Evolutionary conservation across 2,329 filamentous ascomycete genomes (phyloP).

Genomic region (Alternaria hordeiaustralica): DNA sequence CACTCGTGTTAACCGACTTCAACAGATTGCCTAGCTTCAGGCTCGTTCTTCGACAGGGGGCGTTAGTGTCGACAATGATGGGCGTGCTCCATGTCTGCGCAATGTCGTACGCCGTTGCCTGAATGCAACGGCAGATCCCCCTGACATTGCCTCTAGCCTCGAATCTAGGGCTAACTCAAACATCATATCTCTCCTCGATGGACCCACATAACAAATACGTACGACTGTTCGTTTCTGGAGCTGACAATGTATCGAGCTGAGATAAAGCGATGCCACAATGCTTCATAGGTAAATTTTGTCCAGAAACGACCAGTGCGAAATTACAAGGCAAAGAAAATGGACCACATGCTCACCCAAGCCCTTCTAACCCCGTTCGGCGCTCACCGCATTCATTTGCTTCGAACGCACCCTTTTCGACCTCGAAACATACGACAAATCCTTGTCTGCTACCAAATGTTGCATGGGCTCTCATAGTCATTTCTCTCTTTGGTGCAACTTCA

Average conservation of each 20-base stretch:
- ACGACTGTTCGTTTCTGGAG: not conserved
- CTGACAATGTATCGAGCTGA: not conserved
- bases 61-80: not conserved
- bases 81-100: not conserved
- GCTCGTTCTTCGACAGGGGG: not conserved
- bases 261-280: not conserved
- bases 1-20: not conserved
- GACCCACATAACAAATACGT: not conserved
- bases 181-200: not conserved
- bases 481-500: not conserved
- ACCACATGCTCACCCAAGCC: not conserved
- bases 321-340: not conserved
- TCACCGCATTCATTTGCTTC: not conserved
- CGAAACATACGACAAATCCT: not conserved
- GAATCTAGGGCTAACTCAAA: not conserved
- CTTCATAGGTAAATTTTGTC: not conserved
- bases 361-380: not conserved
- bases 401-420: not conserved
- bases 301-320: not conserved
- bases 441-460: not conserved
- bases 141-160: not conserved
- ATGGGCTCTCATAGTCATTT: not conserved
- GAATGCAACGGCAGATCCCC: not conserved
- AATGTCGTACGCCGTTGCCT: not conserved
- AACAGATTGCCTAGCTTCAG: not conserved